Conservation (phyloP, 139 green algal species). For the Chlamydomonas sphaeroides region DNA sequence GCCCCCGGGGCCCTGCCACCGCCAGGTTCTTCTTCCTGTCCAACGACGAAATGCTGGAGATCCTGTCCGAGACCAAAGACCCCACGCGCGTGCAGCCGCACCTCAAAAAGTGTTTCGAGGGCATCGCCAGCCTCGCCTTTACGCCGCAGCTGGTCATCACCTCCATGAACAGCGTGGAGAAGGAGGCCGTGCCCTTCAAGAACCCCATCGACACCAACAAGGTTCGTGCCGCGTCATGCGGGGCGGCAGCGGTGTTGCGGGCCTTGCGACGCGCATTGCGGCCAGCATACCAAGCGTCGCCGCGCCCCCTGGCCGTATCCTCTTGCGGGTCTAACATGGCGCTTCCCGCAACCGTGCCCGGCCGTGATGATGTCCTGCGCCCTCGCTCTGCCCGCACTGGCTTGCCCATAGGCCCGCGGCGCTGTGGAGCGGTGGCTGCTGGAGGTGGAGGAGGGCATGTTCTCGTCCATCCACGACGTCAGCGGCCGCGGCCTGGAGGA, state of each 20-base stretch:
- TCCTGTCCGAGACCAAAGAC: conserved; percentile 84
- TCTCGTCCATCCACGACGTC: conserved; percentile 74
- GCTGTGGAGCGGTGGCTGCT: conserved; percentile 87
- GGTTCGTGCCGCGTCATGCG: conserved; percentile 23
- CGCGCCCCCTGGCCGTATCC: no score
- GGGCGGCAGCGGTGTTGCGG: no score
- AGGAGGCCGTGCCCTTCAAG: conserved; percentile 75
- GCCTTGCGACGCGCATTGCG: no score
- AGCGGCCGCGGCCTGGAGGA: conserved; percentile 54
- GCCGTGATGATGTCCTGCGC: no score
- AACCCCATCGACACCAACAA: conserved; percentile 57
- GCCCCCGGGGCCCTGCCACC: no score
- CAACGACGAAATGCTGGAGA: conserved; percentile 90
- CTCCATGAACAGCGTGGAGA: conserved; percentile 78
- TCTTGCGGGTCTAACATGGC: no score
- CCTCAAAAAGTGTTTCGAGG: conserved; percentile 86
- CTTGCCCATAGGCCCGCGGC: conserved; percentile 50
- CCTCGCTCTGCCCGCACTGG: no score
- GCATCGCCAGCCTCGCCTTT: conserved; percentile 71
- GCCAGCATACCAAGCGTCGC: no score
- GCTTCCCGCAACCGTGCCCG: no score
- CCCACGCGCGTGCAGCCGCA: conserved; percentile 80
- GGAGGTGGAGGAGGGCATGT: conserved; percentile 80
- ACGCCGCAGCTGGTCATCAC: conserved; percentile 72
- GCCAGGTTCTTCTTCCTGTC: conserved; percentile 87